Evolutionary conservation across 805 yeast genomes (phyloP), one percentile per base, ranked within the genome.

Genomic region (Metschnikowia noctiluminum): DNA sequence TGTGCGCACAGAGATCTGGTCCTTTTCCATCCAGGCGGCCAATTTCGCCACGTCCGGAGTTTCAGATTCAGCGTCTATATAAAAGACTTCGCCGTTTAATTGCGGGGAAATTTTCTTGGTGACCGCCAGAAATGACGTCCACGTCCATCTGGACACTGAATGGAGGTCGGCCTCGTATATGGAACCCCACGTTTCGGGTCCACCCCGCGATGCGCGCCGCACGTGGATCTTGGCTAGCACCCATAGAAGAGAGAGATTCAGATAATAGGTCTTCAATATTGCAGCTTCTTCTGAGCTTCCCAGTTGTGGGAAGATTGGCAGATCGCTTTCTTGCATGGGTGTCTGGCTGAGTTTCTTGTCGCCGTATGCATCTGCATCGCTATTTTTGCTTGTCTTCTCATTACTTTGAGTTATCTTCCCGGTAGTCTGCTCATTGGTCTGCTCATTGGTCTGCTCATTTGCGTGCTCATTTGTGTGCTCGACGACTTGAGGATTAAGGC

Each of bases 1-100:
- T 6, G 69, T 63, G 41, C 74, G 50, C 2, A 61, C 58, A 7
- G 73, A 57, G 3, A 70, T 53, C 5, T 49, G 48, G 7, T 64
- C 66, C 2, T 49, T 47, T 6, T 46, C 35, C 0, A 63, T 52
- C 16, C 55, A 38, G 1, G 44, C 47, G 14, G 58, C 51, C n/a
- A 68, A 40, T 7, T 46, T 48, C 6, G 21, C 35, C 6, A 62
- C 38, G 2, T 56, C 43, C 30, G 56, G n/a, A 7, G 48, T 51
- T 11, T 26, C 47, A 7, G 31, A n/a, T 4, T 26, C 28, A 5
- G 16, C n/a, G 2, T n/a, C 26, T 6, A 37, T 11, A 6, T 16
- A 16, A 1, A 34, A 14, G 7, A 45, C 11, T 6, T 16, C 14
- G 35, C 50, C 50, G 30, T 16, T 15, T 3, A 46, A 11, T 3